Percentiles rank a stretch among this genome's conserved stretches.
Evolutionary conservation across 2,329 filamentous ascomycete genomes (phyloP).

Genomic region (Penicillium sp.): DNA sequence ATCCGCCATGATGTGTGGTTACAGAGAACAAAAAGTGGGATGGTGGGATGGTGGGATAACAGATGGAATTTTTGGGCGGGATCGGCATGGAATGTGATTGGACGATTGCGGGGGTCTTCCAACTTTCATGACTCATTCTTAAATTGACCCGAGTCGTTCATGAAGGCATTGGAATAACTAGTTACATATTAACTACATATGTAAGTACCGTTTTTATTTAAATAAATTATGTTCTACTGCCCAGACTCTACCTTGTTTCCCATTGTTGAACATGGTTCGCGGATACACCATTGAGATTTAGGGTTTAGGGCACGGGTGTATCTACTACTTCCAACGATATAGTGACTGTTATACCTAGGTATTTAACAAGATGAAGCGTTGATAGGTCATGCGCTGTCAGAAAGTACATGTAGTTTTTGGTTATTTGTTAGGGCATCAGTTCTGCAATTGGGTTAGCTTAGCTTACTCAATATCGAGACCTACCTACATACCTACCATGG

Average conservation of each 20-base stretch:
- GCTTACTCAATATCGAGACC: neutral
- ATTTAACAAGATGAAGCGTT: neutral
- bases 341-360: neutral
- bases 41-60: conserved; percentile 27
- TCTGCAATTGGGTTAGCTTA: neutral
- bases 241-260: neutral
- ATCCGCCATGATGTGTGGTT: conserved; percentile 40
- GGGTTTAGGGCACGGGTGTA: conserved; percentile 36
- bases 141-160: neutral
- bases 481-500: neutral
- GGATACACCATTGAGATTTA: conserved; percentile 25
- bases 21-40: conserved; percentile 16
- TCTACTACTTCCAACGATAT: neutral
- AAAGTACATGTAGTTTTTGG: no score
- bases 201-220: neutral
- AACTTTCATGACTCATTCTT: conserved; percentile 1
- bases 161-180: neutral
- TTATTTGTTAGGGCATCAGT: neutral
- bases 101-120: conserved; percentile 4
- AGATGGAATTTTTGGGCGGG: conserved; percentile 37
- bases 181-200: neutral
- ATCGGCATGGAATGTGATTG: conserved; percentile 30
- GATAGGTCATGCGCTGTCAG: no score
- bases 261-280: neutral
- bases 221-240: neutral